Conservation (phyloP, 192 early-diverging fungal genomes). For the Linnemannia schmuckeri region DNA sequence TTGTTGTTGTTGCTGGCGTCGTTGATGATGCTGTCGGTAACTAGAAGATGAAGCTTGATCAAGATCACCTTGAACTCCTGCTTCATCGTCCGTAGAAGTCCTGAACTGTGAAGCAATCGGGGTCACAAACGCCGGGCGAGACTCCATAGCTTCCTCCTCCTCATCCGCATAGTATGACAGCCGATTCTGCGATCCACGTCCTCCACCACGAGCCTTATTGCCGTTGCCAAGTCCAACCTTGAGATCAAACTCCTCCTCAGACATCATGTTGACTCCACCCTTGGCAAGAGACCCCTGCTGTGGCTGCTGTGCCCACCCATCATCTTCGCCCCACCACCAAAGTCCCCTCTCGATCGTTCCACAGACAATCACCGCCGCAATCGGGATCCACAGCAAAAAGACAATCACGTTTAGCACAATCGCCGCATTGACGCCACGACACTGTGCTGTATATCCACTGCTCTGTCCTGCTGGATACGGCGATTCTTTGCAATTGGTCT, state of each 20-base stretch:
- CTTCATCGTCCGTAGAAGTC: slow-evolving; percentile 6
- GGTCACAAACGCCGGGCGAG: slow-evolving; percentile 33
- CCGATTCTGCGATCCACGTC: not conserved
- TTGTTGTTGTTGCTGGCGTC: slow-evolving; percentile 20
- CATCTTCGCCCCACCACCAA: slow-evolving; percentile 48
- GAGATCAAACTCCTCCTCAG: slow-evolving; percentile 42
- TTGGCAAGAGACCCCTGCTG: not conserved
- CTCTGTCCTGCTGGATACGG: not conserved
- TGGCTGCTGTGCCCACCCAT: slow-evolving; percentile 25
- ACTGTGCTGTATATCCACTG: slow-evolving; percentile 33
- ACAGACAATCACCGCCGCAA: slow-evolving; percentile 40
- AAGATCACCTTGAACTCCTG: not conserved
- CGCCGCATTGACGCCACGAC: slow-evolving; percentile 40
- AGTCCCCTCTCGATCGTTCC: slow-evolving; percentile 42
- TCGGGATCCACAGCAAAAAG: slow-evolving; percentile 46
- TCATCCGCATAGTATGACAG: slow-evolving; percentile 6
- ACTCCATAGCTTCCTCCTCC: slow-evolving; percentile 15
- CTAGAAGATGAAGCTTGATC: not conserved
- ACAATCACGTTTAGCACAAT: slow-evolving; percentile 35
- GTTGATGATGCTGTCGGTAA: slow-evolving; percentile 22
- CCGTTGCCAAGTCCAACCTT: slow-evolving; percentile 16
- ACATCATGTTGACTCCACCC: slow-evolving; percentile 15
- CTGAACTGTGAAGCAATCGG: slow-evolving; percentile 46
- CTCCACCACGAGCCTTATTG: not conserved
- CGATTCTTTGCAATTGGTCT: slow-evolving; percentile 33